Percentiles rank a stretch among this genome's conserved stretches.
Conservation (phyloP, 2,329 filamentous ascomycete genomes). For the Phyllosticta paracitricarpa region DNA sequence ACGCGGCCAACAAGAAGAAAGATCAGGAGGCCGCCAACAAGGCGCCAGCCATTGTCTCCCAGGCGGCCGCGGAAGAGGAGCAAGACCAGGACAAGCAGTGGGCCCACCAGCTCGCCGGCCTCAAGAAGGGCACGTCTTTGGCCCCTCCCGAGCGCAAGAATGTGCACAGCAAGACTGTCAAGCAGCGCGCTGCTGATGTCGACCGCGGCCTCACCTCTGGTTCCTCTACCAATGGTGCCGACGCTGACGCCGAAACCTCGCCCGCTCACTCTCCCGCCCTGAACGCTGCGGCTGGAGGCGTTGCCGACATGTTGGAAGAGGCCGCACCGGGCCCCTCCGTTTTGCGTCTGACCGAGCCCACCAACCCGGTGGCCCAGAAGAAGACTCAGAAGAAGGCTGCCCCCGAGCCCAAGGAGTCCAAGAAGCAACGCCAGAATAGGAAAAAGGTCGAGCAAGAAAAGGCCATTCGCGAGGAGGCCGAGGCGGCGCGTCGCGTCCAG, state of each 20-base stretch:
- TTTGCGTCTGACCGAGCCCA: conserved; percentile 64
- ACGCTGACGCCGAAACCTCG: conserved; percentile 74
- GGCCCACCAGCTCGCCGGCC: conserved; percentile 8
- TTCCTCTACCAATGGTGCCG: conserved; percentile 62
- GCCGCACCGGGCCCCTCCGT: conserved; percentile 58
- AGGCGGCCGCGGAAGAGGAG: conserved; percentile 19
- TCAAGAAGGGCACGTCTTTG: conserved; percentile 10
- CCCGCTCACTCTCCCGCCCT: conserved; percentile 56
- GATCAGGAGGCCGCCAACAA: conserved; percentile 22
- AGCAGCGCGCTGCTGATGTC: conserved; percentile 9
- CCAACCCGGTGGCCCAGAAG: conserved; percentile 40
- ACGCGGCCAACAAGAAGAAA: conserved; percentile 9
- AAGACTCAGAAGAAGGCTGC: conserved; percentile 50
- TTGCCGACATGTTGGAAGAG: conserved; percentile 87
- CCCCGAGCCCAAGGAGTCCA: conserved; percentile 55
- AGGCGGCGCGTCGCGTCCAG: conserved; percentile 64
- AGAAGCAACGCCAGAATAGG: conserved; percentile 92
- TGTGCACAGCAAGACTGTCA: conserved; percentile 10
- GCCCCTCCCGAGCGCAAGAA: conserved; percentile 7
- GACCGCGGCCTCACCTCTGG: conserved; percentile 16
- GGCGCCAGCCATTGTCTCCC: conserved; percentile 25
- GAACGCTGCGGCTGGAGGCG: conserved; percentile 41
- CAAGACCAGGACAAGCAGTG: conserved; percentile 22
- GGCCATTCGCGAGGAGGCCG: conserved; percentile 62
- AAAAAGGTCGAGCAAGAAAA: conserved; percentile 79